Evolutionary conservation across 805 yeast species (phyloP), one percentile per base, ranked within the genome.

Genomic region (Saccharomycopsis oosterbeekiorum): DNA sequence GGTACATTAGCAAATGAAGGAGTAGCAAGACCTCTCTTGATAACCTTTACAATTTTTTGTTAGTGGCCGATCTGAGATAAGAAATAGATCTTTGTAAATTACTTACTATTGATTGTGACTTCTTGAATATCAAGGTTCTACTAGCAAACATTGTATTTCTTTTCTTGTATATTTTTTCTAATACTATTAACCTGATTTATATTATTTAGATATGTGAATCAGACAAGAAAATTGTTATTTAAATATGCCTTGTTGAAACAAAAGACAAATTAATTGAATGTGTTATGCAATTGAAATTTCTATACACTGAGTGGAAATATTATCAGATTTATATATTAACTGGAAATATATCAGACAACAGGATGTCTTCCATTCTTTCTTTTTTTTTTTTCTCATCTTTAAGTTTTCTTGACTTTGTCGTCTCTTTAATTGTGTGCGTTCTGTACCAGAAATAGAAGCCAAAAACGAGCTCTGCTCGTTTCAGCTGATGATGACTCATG

Each of bases 1-100:
- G 96, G 91, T 9, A 84, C 80, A 6, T 47, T 34, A 21, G 14
- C 19, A 47, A 47, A 47, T 11, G 36, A 24, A 47, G 53, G 53
- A 5, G 29, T 21, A 11, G 34, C 53, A 47, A 47, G 21, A 15
- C 36, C 15, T 24, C 53, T 47, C 15, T 47, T 47, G 21, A 12
- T 26, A 2, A 24, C 10, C 53, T 47, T 12, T 21, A 47, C 10
- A 10, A 47, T 15, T 3, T 15, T 5, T 40, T 10, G 50, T 42
- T 42, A 42, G 26, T 42, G 12, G 9, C 15, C 4, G 41, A 5
- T 11, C 41, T 5, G 15, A 24, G n/a, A 42, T 42, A 42, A 42
- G 9, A 42, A 5, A 40, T 17, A 15, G 17, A n/a, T 21, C 21
- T 5, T 24, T 4, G 14, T 3, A 21, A 8, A 9, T 24, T 47